Conservation (phyloP, 2,329 filamentous ascomycete species). For the Xylariaceae sp. region DNA sequence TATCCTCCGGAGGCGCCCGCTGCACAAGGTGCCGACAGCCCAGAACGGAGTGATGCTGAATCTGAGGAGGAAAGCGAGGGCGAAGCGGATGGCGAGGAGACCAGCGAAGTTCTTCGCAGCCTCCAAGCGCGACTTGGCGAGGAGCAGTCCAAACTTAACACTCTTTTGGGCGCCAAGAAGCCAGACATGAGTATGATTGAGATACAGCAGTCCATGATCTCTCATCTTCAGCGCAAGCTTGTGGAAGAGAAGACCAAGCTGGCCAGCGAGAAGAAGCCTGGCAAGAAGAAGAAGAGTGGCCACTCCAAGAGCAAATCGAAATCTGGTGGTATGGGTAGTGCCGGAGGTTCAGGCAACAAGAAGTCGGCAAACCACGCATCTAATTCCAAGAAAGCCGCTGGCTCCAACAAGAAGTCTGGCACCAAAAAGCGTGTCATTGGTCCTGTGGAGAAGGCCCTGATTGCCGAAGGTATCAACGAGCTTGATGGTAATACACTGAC, state of each 20-base stretch:
- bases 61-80: constrained; percentile 69
- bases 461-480: constrained; percentile 78
- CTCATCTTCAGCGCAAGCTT: constrained; percentile 65
- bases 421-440: constrained; percentile 59
- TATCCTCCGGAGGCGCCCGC: constrained; percentile 44
- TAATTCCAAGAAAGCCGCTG: constrained; percentile 27
- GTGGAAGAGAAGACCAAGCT: constrained; percentile 67
- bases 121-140: constrained; percentile 49
- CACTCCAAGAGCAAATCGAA: constrained; percentile 50
- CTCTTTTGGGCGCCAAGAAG: constrained; percentile 45
- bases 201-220: constrained; percentile 58
- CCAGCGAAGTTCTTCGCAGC: constrained; percentile 47
- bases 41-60: constrained; percentile 63
- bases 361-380: constrained; percentile 27
- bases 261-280: constrained; percentile 60
- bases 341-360: constrained; percentile 38
- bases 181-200: constrained; percentile 50
- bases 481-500: constrained; percentile 75
- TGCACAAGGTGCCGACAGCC: constrained; percentile 57
- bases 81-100: constrained; percentile 42
- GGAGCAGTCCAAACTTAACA: constrained; percentile 55
- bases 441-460: constrained; percentile 82
- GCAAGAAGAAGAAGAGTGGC: constrained; percentile 89
- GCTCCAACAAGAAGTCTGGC: constrained; percentile 38
- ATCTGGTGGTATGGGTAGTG: constrained; percentile 27